Evolutionary conservation across 169 alveolate genomes (phyloP).

Genomic region (Cryptosporidium parvum): DNA sequence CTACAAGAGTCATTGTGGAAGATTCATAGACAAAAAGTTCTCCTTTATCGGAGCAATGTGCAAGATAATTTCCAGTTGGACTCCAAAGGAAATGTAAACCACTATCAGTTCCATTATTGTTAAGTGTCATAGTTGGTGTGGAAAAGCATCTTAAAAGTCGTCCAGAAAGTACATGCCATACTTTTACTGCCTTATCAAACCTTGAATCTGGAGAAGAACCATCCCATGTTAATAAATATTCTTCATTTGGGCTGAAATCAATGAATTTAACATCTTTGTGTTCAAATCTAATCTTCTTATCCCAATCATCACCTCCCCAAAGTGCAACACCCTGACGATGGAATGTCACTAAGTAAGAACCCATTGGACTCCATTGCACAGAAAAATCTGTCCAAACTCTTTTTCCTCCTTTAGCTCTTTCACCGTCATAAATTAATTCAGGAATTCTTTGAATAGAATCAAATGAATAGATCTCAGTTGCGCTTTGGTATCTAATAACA

Average conservation of each 20-base stretch:
- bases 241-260: slow-evolving; percentile 89
- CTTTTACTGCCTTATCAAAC: slow-evolving; percentile 87
- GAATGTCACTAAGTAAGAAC: slow-evolving; percentile 90
- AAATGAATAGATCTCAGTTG: slow-evolving; percentile 90
- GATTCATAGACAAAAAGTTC: slow-evolving; percentile 81
- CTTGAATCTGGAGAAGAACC: slow-evolving; percentile 87
- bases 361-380: slow-evolving; percentile 92
- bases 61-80: slow-evolving; percentile 88
- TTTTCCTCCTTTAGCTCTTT: slow-evolving; percentile 86
- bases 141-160: slow-evolving; percentile 84
- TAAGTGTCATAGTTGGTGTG: slow-evolving; percentile 43
- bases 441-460: slow-evolving; percentile 89
- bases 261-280: slow-evolving; percentile 89
- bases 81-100: slow-evolving; percentile 88
- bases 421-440: slow-evolving; percentile 87
- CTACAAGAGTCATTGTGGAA: slow-evolving; percentile 85
- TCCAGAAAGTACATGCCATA: slow-evolving; percentile 91
- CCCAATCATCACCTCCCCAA: slow-evolving; percentile 90
- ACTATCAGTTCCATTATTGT: slow-evolving; percentile 84
- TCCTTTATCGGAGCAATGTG: slow-evolving; percentile 82
- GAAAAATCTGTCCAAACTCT: slow-evolving; percentile 89
- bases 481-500: slow-evolving; percentile 87
- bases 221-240: slow-evolving; percentile 91
- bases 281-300: slow-evolving; percentile 86
- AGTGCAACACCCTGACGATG: slow-evolving; percentile 90